Base-by-base conservation (phyloP, 176 grass and related monocot species). In the Triticum timopheevii region DNA sequence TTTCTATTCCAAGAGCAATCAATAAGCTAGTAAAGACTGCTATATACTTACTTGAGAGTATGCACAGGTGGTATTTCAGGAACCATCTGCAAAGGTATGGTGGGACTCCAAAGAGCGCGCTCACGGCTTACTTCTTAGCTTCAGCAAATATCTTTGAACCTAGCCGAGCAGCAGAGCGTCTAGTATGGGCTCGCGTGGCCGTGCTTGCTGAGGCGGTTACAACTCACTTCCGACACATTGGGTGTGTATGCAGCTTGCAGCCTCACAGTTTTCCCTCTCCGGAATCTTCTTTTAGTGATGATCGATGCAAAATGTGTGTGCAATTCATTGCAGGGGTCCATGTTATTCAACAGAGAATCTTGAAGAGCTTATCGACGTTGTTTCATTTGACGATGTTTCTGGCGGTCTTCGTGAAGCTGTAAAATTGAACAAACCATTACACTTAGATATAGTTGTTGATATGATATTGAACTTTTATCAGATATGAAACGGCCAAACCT, bases 61-160 rank as follows among this genome's bases (percentile, higher is more conserved):
- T 28, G 13, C 9, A 49, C 86, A 94, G 95, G 50, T 97, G 95
- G 95, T 84, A 56, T 39, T 52, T 80, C 38, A 87, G 80, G 50
- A 71, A 36, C 38, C 63, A 56, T 7, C 83, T 92, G 1, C 36
- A 30, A 5, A 44, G 10, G 42, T 44, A 44, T 44, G 42, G 42
- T 12, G 42, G 42, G 3, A 44, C 42, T 44, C 42, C 3, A 1
- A 22, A 69, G 15, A 80, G 71, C 38, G 27, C 65, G 0, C 35
- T 94, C 65, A 82, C 15, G 47, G 83, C 65, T 2, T 89, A 83
- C 77, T 97, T 97, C 80, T 58, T 94, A 13, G 95, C 92, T 5
- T 61, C 82, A 1, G 87, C 88, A 4, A 83, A 44, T 50, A 81
- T 92, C 68, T 97, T 90, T 15, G 95, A 94, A 15, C 80, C 95